Conservation (phyloP, 208 protist genomes). For the Acanthamoeba triangularis region DNA sequence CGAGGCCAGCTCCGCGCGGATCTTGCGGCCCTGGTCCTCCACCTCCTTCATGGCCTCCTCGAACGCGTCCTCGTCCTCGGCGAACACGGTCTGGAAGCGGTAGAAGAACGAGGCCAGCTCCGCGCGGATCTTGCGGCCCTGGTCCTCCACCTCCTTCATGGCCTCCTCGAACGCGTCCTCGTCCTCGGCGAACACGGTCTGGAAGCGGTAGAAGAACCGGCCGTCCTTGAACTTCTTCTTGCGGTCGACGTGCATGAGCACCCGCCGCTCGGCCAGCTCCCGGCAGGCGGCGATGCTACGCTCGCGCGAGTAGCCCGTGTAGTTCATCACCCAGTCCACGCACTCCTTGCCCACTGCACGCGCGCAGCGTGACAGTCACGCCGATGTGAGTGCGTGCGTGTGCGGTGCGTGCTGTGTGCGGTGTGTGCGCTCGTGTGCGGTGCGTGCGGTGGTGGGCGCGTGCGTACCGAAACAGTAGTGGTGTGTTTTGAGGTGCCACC, state of each 20-base stretch:
- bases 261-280: conserved; percentile 24
- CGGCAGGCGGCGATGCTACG: not conserved
- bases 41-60: conserved; percentile 50
- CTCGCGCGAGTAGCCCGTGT: conserved; percentile 31
- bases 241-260: conserved; percentile 12
- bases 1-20: conserved; percentile 10
- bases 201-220: conserved; percentile 44
- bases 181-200: not conserved
- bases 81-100: conserved; percentile 7
- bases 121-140: conserved; percentile 29
- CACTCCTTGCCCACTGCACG: conserved; percentile 4
- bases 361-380: not conserved
- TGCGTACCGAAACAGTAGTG: conserved; percentile 23
- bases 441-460: not conserved
- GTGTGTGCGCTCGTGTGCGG: no score
- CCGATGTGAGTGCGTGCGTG: not conserved
- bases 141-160: conserved; percentile 37
- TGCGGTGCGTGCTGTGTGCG: not conserved
- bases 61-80: conserved; percentile 39
- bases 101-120: conserved; percentile 47
- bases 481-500: conserved; percentile 24
- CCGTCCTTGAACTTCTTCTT: conserved; percentile 50
- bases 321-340: conserved; percentile 47
- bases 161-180: conserved; percentile 45
- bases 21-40: conserved; percentile 44